phyloP scores from a whole-genome alignment of 495 filamentous ascomycete genomes.

The Neurospora sp. region DNA sequence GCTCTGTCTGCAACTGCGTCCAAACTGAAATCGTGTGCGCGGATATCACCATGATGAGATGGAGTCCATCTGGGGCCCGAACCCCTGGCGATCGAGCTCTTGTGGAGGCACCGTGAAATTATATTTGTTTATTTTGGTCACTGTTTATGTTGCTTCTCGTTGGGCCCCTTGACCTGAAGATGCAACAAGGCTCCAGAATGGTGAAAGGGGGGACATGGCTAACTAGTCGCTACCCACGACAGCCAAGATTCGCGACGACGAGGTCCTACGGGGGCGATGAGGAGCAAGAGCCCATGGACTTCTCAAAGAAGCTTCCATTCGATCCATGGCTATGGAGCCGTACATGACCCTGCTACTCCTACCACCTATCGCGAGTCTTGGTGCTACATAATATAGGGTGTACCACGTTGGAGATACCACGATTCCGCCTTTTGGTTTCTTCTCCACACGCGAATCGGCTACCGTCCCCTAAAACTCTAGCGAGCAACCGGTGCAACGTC shows the following conservation, averaged over 20 bases:
- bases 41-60: background rate
- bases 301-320: background rate
- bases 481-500: background rate
- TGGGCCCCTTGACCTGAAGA: background rate
- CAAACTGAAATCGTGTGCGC: background rate
- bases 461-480: background rate
- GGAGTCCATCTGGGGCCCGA: background rate
- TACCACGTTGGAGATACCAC: background rate
- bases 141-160: background rate
- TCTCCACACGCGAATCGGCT: background rate
- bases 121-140: background rate
- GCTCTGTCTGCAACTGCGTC: background rate
- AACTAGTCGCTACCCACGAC: background rate
- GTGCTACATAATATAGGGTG: background rate
- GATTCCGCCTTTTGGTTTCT: background rate
- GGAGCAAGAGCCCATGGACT: background rate
- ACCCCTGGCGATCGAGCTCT: background rate
- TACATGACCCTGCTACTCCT: background rate
- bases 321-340: background rate
- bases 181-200: background rate
- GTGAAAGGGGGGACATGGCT: background rate
- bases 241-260: background rate
- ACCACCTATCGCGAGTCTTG: background rate
- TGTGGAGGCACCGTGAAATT: background rate
- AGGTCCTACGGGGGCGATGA: background rate